Conservation (phyloP, 225 moss, liverwort and hornwort genomes). For the Rhytidiadelphus loreus region DNA sequence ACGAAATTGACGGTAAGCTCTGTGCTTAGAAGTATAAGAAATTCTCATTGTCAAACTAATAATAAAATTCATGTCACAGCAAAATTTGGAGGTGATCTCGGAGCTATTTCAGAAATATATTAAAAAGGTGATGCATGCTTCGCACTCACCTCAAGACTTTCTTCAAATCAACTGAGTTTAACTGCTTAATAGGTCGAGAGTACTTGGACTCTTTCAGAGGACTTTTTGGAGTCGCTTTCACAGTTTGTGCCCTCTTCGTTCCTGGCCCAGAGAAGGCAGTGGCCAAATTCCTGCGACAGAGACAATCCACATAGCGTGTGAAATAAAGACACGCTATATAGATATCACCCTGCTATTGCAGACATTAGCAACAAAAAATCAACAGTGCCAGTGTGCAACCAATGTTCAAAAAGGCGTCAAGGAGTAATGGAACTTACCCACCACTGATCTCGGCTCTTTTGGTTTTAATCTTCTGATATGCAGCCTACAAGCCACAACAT, state of each 20-base stretch:
- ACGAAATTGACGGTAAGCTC: not conserved
- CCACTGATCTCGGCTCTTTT: constrained; percentile 50
- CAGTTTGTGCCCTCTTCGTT: constrained; percentile 50
- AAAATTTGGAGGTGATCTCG: not conserved
- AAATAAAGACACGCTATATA: not conserved
- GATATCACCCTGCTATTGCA: not conserved
- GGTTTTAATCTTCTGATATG: constrained; percentile 47
- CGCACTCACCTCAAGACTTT: constrained; percentile 39
- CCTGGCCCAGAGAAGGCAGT: constrained; percentile 59
- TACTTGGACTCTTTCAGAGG: constrained; percentile 31
- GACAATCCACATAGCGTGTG: not conserved
- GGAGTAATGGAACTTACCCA: constrained; percentile 26
- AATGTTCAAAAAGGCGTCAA: not conserved
- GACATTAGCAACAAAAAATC: not conserved
- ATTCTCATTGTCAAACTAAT: not conserved
- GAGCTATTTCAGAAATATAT: not conserved
- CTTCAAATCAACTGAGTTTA: constrained; percentile 36
- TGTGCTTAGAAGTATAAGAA: not conserved
- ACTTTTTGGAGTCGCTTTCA: constrained; percentile 22
- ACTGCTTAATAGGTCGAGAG: constrained; percentile 35
- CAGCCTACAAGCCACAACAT: constrained; percentile 28
- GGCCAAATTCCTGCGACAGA: constrained; percentile 36
- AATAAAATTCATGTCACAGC: not conserved
- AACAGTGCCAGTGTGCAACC: not conserved
- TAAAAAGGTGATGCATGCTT: not conserved